phyloP scores from a whole-genome alignment of 2,329 filamentous ascomycete genomes.

The Xylaria sp. region DNA sequence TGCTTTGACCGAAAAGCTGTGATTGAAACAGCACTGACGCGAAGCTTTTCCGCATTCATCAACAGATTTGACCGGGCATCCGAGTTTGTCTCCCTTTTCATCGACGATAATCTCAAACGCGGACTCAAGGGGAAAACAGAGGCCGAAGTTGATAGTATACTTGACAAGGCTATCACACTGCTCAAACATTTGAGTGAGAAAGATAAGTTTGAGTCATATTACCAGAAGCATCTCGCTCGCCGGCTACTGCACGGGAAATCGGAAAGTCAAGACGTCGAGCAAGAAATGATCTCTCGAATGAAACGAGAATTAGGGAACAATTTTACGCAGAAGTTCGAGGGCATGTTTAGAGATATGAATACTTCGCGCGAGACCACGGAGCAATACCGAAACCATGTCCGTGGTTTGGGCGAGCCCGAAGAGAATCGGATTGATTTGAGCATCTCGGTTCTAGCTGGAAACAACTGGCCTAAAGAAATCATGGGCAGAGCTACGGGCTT shows the following conservation, averaged over 20 bases:
- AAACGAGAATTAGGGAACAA: conserved; percentile 95
- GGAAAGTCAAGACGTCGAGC: conserved; percentile 90
- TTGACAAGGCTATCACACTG: conserved; percentile 90
- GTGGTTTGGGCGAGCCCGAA: conserved; percentile 61
- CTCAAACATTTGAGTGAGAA: conserved; percentile 91
- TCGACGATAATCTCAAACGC: conserved; percentile 95
- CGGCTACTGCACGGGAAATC: conserved; percentile 89
- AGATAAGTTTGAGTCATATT: conserved; percentile 96
- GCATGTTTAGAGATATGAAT: conserved; percentile 97
- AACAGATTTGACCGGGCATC: conserved; percentile 87
- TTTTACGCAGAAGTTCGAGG: conserved; percentile 92
- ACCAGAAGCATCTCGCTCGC: conserved; percentile 94
- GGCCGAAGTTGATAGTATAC: conserved; percentile 80
- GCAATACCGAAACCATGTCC: conserved; percentile 77
- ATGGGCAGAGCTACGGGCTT: conserved; percentile 73
- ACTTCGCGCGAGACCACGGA: conserved; percentile 85
- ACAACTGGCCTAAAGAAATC: conserved; percentile 93
- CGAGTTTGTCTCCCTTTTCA: conserved; percentile 95
- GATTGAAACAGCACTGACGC: conserved; percentile 83
- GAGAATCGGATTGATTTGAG: conserved; percentile 78
- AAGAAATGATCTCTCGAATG: conserved; percentile 96
- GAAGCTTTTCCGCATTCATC: conserved; percentile 92
- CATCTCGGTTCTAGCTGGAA: conserved; percentile 88
- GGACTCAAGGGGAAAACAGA: conserved; percentile 95
- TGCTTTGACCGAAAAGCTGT: conserved; percentile 81